These are phyloP conservation scores for Iris macrosiphon DNA, from an alignment of 106 monocot genomes.

Conservation along the genomic window DNA sequence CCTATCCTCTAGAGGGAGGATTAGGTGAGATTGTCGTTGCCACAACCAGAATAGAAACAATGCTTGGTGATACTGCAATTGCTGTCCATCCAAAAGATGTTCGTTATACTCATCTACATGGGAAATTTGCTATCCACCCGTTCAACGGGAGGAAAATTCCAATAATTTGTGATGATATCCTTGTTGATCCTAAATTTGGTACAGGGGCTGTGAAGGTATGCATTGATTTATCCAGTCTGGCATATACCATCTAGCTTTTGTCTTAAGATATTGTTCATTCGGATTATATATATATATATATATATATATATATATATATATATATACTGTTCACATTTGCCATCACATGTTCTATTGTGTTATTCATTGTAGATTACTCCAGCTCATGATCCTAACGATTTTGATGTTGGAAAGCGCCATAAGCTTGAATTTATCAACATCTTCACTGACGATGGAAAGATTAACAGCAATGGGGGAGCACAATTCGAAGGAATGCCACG, in stretches of 20 bases:
- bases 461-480: conserved; percentile 67
- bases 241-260: neutral
- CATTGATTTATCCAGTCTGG: too few relatives aligned
- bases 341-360: neutral
- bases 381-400: conserved; percentile 97
- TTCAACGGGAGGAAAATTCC: conserved; percentile 82
- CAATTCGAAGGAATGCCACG: conserved; percentile 89
- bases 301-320: too few relatives aligned
- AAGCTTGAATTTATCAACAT: conserved; percentile 85
- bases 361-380: conserved; percentile 88
- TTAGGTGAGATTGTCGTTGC: conserved; percentile 92
- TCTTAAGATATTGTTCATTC: neutral
- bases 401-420: conserved; percentile 91
- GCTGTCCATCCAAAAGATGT: conserved; percentile 85
- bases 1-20: conserved; percentile 79
- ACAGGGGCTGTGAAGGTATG: conserved; percentile 98
- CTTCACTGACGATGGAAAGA: conserved; percentile 92
- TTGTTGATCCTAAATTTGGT: conserved; percentile 87
- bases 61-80: conserved; percentile 98
- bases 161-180: conserved; percentile 75
- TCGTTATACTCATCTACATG: conserved; percentile 78
- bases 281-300: too few relatives aligned
- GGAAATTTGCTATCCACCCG: conserved; percentile 87
- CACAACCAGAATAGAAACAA: conserved; percentile 95
- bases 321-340: neutral